Percentiles rank a stretch among this genome's conserved stretches.
phyloP scores from a whole-genome alignment of 805 yeast species.

The Cyberlindnera suaveolens region DNA sequence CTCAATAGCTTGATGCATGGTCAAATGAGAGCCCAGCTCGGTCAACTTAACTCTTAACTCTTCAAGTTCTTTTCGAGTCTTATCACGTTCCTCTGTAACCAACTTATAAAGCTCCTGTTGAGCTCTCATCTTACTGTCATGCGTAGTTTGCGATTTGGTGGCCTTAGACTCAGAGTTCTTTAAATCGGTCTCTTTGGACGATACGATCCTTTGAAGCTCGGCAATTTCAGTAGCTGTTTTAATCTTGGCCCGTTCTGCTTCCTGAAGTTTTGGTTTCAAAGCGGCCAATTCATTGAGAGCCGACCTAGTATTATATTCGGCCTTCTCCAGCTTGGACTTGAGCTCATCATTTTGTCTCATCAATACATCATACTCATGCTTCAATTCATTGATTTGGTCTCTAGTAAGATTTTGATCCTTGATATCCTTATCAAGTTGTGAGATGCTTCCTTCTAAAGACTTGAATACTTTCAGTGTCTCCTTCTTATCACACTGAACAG shows the following conservation, averaged over 20 bases:
- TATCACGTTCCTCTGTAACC: constrained; percentile 25
- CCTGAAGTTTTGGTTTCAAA: not conserved
- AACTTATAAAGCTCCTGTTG: constrained; percentile 29
- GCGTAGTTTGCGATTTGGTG: constrained; percentile 19
- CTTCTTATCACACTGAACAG: not conserved
- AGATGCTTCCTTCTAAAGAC: not conserved
- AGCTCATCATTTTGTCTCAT: constrained; percentile 2
- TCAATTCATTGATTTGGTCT: constrained; percentile 3
- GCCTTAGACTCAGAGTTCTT: constrained; percentile 12
- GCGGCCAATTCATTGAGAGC: not conserved
- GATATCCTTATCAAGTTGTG: constrained; percentile 15
- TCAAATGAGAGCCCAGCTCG: constrained; percentile 5
- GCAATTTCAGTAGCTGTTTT: not conserved
- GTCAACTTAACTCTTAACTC: constrained; percentile 19
- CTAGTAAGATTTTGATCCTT: constrained; percentile 12
- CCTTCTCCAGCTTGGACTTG: not conserved
- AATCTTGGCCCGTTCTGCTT: not conserved
- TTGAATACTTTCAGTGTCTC: not conserved
- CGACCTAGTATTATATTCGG: not conserved
- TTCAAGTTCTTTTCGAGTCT: constrained; percentile 20
- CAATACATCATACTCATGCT: constrained; percentile 1
- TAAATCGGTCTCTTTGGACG: not conserved
- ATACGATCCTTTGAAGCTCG: not conserved
- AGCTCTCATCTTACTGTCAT: constrained; percentile 30
- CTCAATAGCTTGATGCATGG: not conserved